Evolutionary conservation across 2,329 filamentous ascomycete genomes (phyloP).

Genomic region (Claviceps quebecensis): DNA sequence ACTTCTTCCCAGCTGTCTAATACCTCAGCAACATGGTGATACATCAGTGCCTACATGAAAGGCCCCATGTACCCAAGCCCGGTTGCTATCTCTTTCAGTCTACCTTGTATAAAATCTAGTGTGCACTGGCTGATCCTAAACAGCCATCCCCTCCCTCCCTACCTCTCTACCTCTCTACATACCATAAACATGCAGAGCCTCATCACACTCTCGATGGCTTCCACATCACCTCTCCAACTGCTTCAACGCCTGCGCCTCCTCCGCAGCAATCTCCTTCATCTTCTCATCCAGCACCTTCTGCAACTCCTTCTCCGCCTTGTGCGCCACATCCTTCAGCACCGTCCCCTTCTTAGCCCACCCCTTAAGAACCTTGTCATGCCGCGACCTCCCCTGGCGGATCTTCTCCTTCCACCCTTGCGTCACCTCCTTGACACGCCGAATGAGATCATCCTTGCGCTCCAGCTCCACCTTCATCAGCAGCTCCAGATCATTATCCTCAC

Average conservation of each 20-base stretch:
- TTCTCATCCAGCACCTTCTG: conserved; percentile 39
- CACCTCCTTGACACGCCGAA: conserved; percentile 28
- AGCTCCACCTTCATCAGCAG: conserved; percentile 39
- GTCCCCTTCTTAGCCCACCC: conserved; percentile 31
- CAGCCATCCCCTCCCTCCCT: too few relatives aligned
- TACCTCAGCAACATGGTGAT: too few relatives aligned
- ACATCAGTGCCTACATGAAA: too few relatives aligned
- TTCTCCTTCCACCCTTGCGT: conserved; percentile 37
- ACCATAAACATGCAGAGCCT: too few relatives aligned
- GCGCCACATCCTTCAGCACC: conserved; percentile 33
- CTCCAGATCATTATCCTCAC: conserved; percentile 45
- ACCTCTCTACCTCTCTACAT: too few relatives aligned
- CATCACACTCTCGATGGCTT: too few relatives aligned
- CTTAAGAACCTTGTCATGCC: conserved; percentile 34
- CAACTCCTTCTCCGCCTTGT: conserved; percentile 31
- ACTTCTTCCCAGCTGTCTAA: too few relatives aligned
- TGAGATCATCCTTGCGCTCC: conserved; percentile 34
- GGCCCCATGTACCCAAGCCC: too few relatives aligned
- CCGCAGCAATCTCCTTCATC: conserved; percentile 34
- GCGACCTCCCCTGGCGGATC: conserved; percentile 32
- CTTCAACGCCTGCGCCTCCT: conserved; percentile 34
- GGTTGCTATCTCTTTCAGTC: too few relatives aligned
- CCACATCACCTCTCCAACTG: conserved; percentile 19
- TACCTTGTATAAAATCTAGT: too few relatives aligned
- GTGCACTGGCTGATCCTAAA: too few relatives aligned